These are phyloP conservation scores for Yamadazyma ubonensis DNA, from an alignment of 805 yeast species.

Conservation along the genomic window DNA sequence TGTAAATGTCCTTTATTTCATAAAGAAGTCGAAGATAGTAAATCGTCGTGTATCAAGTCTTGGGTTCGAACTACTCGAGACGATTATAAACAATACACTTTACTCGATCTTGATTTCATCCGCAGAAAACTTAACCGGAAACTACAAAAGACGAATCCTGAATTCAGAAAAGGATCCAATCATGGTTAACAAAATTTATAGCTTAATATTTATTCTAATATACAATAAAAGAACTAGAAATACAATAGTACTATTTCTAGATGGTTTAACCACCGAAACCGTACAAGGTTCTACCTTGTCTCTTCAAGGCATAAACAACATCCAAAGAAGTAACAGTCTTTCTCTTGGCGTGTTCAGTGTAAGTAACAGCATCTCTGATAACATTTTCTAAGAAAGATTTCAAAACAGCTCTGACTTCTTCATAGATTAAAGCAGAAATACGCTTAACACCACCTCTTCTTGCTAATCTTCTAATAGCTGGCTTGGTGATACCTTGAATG, in stretches of 20 bases:
- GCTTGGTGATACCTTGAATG: conserved; percentile 99
- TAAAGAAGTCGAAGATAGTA: conserved; percentile 56
- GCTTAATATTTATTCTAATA: conserved; percentile 22
- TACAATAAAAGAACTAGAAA: conserved; percentile 23
- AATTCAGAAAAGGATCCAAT: background rate
- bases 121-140: conserved; percentile 14
- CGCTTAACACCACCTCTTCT: conserved; percentile 99
- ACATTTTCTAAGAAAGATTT: conserved; percentile 94
- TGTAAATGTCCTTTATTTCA: conserved; percentile 67
- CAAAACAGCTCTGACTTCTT: conserved; percentile 95
- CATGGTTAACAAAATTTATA: background rate
- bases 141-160: background rate
- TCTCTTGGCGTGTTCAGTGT: conserved; percentile 99
- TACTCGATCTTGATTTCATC: conserved; percentile 24
- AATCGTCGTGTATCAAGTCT: conserved; percentile 48
- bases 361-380: conserved; percentile 97
- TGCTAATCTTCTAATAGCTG: conserved; percentile 99
- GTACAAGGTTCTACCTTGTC: conserved; percentile 99
- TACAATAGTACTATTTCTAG: conserved; percentile 8
- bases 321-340: conserved; percentile 98
- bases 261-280: conserved; percentile 93
- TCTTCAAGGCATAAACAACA: conserved; percentile 97
- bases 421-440: conserved; percentile 96
- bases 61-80: conserved; percentile 48
- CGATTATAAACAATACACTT: conserved; percentile 19